Base-by-base conservation (phyloP, 139 green algal species). In the Chlorella sp. region DNA sequence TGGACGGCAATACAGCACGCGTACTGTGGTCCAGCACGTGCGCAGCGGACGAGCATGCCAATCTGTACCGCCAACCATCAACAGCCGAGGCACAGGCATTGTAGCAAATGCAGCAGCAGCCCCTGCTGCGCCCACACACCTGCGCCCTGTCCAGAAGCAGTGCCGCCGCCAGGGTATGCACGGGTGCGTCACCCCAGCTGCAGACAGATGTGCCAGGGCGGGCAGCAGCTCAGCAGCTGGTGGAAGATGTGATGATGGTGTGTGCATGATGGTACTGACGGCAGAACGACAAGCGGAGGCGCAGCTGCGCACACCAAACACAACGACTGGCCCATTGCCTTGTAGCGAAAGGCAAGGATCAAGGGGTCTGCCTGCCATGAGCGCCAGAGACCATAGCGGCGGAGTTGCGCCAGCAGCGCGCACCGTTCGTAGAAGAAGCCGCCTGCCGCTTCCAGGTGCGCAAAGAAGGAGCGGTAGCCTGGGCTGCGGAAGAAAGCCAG, bases 361-460 rank as follows among this genome's bases (percentile, higher is more conserved):
- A n/a, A n/a, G n/a, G n/a, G n/a, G n/a, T n/a, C n/a, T n/a, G n/a
- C n/a, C n/a, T n/a, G n/a, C n/a, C n/a, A n/a, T n/a, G n/a, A n/a
- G n/a, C n/a, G n/a, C n/a, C n/a, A n/a, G n/a, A n/a, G n/a, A 13
- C 17, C 72, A 60, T 19, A 8, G 22, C 72, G 16, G 26, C 24
- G 41, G 46, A 30, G 30, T 11, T 32, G 28, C 32, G 13, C 30
- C 48, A 44, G 16, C 6, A 6, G 6, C 38, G 4, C 79, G 40
- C 65, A 84, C 43, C 87, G 83, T 58, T 90, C 87, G 30, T 88
- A 82, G 68, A 88, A 90, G 73, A 90, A 90, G 20, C 87, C 87
- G 34, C 81, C 69, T 9, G 44, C 67, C 9, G 20, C 22, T 26
- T 90, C 87, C 48, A 90, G 43, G 44, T 86, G 56, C 22, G 69